Percentiles rank a stretch among this genome's conserved stretches.
Conservation (phyloP, 2,329 filamentous ascomycete genomes). For the Microsporum ferrugineum region DNA sequence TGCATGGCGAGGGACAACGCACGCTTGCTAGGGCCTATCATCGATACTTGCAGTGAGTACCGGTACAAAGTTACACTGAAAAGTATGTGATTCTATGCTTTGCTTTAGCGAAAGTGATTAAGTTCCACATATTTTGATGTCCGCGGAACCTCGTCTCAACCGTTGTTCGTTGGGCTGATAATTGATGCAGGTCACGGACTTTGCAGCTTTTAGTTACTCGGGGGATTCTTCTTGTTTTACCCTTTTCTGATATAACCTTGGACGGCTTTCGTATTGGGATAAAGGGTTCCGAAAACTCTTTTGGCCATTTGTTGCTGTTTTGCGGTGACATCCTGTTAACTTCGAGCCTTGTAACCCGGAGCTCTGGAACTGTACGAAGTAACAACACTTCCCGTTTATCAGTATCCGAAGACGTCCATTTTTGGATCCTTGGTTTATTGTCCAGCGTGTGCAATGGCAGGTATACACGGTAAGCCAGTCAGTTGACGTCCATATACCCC, state of each 20-base stretch:
- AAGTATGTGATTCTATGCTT: conserved; percentile 1
- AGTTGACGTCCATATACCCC: conserved; percentile 2
- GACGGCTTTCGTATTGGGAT: background rate
- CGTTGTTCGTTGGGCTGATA: background rate
- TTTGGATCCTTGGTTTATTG: background rate
- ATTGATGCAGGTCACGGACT: background rate
- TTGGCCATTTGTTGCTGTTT: background rate
- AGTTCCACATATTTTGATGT: conserved; percentile 3
- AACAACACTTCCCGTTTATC: background rate
- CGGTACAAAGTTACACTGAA: conserved; percentile 4
- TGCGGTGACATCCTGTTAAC: background rate
- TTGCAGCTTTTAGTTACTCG: background rate
- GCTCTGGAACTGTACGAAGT: background rate
- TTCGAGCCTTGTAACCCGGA: background rate
- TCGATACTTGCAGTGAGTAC: background rate
- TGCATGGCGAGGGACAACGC: conserved; percentile 1
- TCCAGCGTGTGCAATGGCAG: background rate
- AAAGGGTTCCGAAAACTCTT: background rate
- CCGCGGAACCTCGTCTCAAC: background rate
- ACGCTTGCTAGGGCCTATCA: background rate
- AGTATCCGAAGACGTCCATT: background rate
- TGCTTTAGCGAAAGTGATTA: background rate
- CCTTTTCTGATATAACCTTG: background rate
- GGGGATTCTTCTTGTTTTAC: background rate
- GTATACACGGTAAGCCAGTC: background rate